Percentiles rank a stretch among this genome's conserved stretches.
Conservation (phyloP, 805 yeast species). For the Candida alai region DNA sequence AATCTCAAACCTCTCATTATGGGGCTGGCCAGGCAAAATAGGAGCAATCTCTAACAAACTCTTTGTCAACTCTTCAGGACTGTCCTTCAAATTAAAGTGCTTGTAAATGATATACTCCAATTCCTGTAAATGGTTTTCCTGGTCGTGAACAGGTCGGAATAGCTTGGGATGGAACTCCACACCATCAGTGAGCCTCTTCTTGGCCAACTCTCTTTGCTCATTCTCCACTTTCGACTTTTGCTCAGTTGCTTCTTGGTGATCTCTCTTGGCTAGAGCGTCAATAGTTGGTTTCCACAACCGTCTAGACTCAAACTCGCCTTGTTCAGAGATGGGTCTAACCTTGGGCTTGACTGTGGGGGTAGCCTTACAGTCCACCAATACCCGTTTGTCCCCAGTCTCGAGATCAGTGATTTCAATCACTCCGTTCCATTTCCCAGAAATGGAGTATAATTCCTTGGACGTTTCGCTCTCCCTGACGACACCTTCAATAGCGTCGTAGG, state of each 20-base stretch:
- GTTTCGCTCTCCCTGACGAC: slow-evolving; percentile 44
- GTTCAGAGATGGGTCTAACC: slow-evolving; percentile 77
- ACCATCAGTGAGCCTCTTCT: slow-evolving; percentile 71
- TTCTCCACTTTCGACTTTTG: slow-evolving; percentile 87
- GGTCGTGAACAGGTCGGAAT: slow-evolving; percentile 44
- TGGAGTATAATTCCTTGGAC: slow-evolving; percentile 53
- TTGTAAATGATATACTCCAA: slow-evolving; percentile 66
- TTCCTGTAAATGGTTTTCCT: slow-evolving; percentile 27
- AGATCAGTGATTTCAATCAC: slow-evolving; percentile 57
- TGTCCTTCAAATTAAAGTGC: slow-evolving; percentile 47
- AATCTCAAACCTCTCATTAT: slow-evolving; percentile 58
- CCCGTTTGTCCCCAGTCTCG: slow-evolving; percentile 46
- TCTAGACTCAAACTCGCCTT: slow-evolving; percentile 77
- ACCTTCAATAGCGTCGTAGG: slow-evolving; percentile 88
- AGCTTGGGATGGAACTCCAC: slow-evolving; percentile 77
- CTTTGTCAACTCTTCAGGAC: slow-evolving; percentile 50
- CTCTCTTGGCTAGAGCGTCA: slow-evolving; percentile 71
- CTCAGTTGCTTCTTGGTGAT: slow-evolving; percentile 81
- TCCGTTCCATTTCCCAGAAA: slow-evolving; percentile 94
- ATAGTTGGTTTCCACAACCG: slow-evolving; percentile 80
- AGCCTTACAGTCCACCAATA: slow-evolving; percentile 42
- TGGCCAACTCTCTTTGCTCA: slow-evolving; percentile 72
- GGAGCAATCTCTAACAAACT: slow-evolving; percentile 68
- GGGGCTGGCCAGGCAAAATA: slow-evolving; percentile 75
- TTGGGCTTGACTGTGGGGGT: slow-evolving; percentile 56